These are phyloP conservation scores for Parietaria judaica DNA, from an alignment of 306 rosid genomes.

Conservation along the genomic window DNA sequence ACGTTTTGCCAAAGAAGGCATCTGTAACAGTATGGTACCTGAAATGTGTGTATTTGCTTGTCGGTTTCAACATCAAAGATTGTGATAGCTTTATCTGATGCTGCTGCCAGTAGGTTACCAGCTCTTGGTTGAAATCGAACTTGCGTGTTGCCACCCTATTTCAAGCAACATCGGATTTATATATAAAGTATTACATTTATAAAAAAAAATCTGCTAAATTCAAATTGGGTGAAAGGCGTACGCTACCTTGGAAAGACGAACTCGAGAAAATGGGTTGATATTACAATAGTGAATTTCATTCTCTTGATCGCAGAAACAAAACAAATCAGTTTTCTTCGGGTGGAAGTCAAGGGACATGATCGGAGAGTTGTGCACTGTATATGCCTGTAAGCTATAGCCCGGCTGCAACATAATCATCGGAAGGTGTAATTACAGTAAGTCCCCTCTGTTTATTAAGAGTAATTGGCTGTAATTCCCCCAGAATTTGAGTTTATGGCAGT, in stretches of 20 bases:
- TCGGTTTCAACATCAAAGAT: conserved; percentile 84
- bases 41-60: conserved; percentile 48
- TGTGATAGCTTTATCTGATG: conserved; percentile 57
- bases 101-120: conserved; percentile 76
- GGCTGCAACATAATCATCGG: conserved; percentile 50
- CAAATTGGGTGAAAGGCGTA: conserved; percentile 7
- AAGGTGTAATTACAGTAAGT: background rate
- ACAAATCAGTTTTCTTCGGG: conserved; percentile 76
- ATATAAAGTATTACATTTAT: too few relatives aligned
- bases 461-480: too few relatives aligned
- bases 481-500: too few relatives aligned
- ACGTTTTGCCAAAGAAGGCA: background rate
- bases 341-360: conserved; percentile 90
- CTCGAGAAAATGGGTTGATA: conserved; percentile 43
- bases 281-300: conserved; percentile 78
- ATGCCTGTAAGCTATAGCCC: conserved; percentile 42
- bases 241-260: conserved; percentile 58
- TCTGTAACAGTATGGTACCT: conserved; percentile 33
- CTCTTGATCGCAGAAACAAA: conserved; percentile 76
- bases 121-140: conserved; percentile 83
- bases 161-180: conserved; percentile 15
- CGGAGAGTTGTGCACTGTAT: conserved; percentile 50
- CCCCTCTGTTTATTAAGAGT: too few relatives aligned
- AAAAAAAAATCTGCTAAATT: conserved; percentile 14
- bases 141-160: conserved; percentile 75